Percentiles rank a stretch among this genome's conserved stretches.
Evolutionary conservation across 768 basidiomycete species (phyloP).

Genomic region (Neoboletus magnificus): DNA sequence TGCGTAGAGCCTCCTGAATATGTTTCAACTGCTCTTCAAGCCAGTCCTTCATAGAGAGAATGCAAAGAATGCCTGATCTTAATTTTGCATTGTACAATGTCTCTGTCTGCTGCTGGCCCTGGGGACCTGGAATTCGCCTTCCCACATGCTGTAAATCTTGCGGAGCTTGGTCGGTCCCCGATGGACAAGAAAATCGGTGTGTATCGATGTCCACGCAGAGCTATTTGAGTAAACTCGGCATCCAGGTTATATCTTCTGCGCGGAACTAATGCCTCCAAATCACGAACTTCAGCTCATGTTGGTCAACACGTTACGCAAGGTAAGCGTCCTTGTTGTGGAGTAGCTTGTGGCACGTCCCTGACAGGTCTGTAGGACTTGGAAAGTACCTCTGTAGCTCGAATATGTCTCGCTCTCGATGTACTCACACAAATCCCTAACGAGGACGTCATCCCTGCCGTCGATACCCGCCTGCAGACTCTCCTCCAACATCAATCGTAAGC

Average conservation of each 20-base stretch:
- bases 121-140: slow-evolving; percentile 69
- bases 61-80: slow-evolving; percentile 66
- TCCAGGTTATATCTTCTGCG: slow-evolving; percentile 76
- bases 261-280: slow-evolving; percentile 61
- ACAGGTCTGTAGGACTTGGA: slow-evolving; percentile 61
- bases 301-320: slow-evolving; percentile 84
- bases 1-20: slow-evolving; percentile 35
- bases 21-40: slow-evolving; percentile 5
- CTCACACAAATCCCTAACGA: slow-evolving; percentile 59
- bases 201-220: slow-evolving; percentile 3
- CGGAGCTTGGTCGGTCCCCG: slow-evolving; percentile 60
- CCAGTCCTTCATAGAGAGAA: slow-evolving; percentile 44
- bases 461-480: slow-evolving; percentile 59
- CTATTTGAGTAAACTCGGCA: slow-evolving; percentile 1
- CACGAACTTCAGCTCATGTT: slow-evolving; percentile 81
- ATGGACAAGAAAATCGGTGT: slow-evolving; percentile 68
- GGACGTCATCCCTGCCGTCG: slow-evolving; percentile 75
- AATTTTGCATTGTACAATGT: slow-evolving; percentile 65
- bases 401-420: slow-evolving; percentile 71
- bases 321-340: slow-evolving; percentile 20
- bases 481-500: slow-evolving; percentile 77
- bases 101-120: slow-evolving; percentile 39
- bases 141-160: slow-evolving; percentile 71
- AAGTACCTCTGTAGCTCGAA: slow-evolving; percentile 47
- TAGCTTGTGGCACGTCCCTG: neutral